A percentile compares a stretch with the other conserved stretches of the same genome.
phyloP scores from a whole-genome alignment of 2,329 filamentous ascomycete genomes.

The Colletotrichum tamarilloi region DNA sequence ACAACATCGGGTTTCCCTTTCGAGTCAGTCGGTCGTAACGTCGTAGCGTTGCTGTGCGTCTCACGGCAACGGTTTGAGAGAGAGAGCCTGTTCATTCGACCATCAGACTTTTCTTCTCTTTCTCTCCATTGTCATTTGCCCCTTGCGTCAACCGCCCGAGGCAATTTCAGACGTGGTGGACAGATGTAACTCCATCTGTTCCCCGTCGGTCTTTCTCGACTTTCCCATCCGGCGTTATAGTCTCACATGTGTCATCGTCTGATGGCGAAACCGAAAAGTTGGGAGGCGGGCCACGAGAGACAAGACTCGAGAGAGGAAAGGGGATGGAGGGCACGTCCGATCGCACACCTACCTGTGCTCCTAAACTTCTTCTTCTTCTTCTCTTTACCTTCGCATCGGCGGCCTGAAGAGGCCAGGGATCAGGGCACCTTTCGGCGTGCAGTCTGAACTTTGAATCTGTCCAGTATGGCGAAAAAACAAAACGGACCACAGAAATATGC shows the following conservation, averaged over 20 bases:
- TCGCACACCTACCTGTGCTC: slow-evolving; percentile 2
- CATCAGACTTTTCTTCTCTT: slow-evolving; percentile 4
- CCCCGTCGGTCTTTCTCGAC: background rate
- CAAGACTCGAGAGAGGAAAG: background rate
- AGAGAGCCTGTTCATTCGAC: background rate
- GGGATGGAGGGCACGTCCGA: slow-evolving; percentile 14
- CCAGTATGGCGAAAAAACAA: slow-evolving; percentile 14
- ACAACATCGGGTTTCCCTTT: slow-evolving; percentile 11
- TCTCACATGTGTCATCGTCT: slow-evolving; percentile 23
- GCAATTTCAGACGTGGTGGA: slow-evolving; percentile 14
- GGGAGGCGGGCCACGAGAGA: background rate
- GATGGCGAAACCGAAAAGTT: slow-evolving; percentile 22
- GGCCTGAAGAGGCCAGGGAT: slow-evolving; percentile 8
- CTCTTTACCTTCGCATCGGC: slow-evolving; percentile 26
- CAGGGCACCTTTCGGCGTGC: slow-evolving; percentile 18
- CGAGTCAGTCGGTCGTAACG: slow-evolving; percentile 16
- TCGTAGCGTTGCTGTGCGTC: slow-evolving; percentile 24
- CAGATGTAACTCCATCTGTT: slow-evolving; percentile 9
- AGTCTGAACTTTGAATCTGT: slow-evolving; percentile 32
- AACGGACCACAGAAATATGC: background rate
- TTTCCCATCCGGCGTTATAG: slow-evolving; percentile 6
- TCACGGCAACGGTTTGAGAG: slow-evolving; percentile 2
- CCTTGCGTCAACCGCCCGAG: slow-evolving; percentile 12
- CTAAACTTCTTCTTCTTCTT: background rate
- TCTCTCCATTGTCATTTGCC: background rate